Conservation (phyloP, 2,329 filamentous ascomycete species). For the Aspergillus cejpii region DNA sequence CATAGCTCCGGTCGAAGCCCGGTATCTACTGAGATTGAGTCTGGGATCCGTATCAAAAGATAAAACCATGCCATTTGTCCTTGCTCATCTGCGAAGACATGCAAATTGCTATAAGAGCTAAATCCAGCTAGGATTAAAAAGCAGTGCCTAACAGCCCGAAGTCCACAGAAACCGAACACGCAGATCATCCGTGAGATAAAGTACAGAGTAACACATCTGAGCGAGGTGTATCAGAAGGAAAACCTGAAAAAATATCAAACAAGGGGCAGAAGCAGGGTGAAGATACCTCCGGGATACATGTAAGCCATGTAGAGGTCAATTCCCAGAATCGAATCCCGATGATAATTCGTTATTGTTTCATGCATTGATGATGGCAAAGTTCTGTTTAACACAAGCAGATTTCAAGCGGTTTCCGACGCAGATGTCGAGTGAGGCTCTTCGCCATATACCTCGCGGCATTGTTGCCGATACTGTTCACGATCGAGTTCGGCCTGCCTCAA, state of each 20-base stretch:
- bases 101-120: no score
- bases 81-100: no score
- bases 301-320: background rate
- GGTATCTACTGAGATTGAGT: no score
- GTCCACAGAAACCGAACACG: background rate
- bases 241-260: background rate
- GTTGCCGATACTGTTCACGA: slow-evolving; percentile 28
- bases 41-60: no score
- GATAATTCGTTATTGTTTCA: background rate
- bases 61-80: no score
- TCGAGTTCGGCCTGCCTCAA: slow-evolving; percentile 22
- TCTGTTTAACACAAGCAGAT: background rate
- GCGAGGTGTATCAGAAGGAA: background rate
- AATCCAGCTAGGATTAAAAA: no score
- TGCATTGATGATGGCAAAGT: background rate
- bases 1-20: no score
- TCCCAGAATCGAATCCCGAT: background rate
- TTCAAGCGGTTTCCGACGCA: background rate
- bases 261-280: background rate
- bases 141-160: background rate
- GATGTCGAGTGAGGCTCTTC: slow-evolving; percentile 11
- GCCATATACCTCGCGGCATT: slow-evolving; percentile 35
- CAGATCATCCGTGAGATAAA: background rate
- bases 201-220: background rate
- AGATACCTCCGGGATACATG: background rate